Conservation (phyloP, 2,329 filamentous ascomycete genomes). For the Raffaelea ambrosiae region DNA sequence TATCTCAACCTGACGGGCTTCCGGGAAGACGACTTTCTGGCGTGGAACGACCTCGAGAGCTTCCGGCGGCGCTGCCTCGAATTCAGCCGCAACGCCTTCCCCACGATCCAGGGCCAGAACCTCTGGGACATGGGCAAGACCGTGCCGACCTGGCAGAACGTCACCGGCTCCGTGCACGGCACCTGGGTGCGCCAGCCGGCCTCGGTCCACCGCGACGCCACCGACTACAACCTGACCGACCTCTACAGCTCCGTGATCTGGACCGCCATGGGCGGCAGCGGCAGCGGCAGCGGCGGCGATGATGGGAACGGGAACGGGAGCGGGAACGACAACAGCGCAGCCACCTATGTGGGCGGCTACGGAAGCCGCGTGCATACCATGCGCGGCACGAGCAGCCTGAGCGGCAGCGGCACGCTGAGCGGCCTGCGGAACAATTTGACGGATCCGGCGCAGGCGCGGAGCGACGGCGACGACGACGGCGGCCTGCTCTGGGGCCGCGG, state of each 20-base stretch:
- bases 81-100: conserved; percentile 46
- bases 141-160: conserved; percentile 61
- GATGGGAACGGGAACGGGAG: not conserved
- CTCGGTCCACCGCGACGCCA: conserved; percentile 35
- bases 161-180: conserved; percentile 69
- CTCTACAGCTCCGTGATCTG: conserved; percentile 61
- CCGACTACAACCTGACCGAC: conserved; percentile 53
- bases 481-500: not conserved
- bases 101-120: conserved; percentile 10
- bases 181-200: conserved; percentile 58
- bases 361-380: not conserved
- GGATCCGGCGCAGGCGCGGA: not conserved
- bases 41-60: conserved; percentile 63
- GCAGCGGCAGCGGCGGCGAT: not conserved
- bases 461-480: not conserved
- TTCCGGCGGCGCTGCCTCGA: conserved; percentile 59
- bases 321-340: not conserved
- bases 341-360: not conserved
- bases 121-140: conserved; percentile 21
- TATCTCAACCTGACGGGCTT: conserved; percentile 72
- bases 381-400: not conserved
- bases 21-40: conserved; percentile 62
- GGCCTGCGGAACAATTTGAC: not conserved
- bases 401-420: not conserved
- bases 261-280: conserved; percentile 28